phyloP scores from a whole-genome alignment of 768 basidiomycete genomes.

The Hemileccinum impolitum region DNA sequence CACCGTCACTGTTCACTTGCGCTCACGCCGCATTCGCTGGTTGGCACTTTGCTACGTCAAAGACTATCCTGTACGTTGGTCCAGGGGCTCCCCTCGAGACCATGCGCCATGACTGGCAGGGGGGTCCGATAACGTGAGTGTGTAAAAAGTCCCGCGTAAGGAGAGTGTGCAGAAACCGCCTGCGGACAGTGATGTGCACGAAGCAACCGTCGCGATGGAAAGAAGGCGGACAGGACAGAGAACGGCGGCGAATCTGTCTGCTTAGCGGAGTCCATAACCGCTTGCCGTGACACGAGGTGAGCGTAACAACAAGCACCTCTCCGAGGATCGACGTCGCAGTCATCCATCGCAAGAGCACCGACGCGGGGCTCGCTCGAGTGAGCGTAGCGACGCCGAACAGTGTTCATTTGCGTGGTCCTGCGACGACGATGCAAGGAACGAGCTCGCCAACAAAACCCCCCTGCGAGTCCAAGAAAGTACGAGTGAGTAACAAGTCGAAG shows the following conservation, averaged over 20 bases:
- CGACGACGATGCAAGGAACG: conserved; percentile 35
- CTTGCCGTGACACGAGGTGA: conserved; percentile 10
- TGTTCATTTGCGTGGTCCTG: conserved; percentile 30
- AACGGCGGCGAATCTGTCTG: neutral
- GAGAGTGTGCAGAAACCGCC: too few species aligned
- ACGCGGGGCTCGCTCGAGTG: conserved; percentile 21
- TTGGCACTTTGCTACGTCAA: too few species aligned
- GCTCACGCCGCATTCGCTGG: too few species aligned
- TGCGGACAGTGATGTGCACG: too few species aligned
- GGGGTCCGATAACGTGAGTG: too few species aligned
- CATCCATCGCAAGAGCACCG: conserved; percentile 73
- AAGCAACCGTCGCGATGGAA: too few species aligned
- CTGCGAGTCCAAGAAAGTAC: conserved; percentile 3
- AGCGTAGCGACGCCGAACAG: conserved; percentile 22
- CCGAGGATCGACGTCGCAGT: conserved; percentile 61
- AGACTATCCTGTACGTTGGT: too few species aligned
- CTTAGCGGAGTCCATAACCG: neutral
- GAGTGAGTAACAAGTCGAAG: conserved; percentile 4
- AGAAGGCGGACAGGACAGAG: too few species aligned
- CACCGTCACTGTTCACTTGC: too few species aligned
- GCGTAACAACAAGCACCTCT: conserved; percentile 19
- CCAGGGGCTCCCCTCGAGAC: too few species aligned
- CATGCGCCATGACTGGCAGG: too few species aligned
- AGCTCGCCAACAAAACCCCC: conserved; percentile 6
- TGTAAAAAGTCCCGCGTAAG: too few species aligned